phyloP scores from a whole-genome alignment of 2,329 filamentous ascomycete species.

The Allantophomopsis lycopodina region DNA sequence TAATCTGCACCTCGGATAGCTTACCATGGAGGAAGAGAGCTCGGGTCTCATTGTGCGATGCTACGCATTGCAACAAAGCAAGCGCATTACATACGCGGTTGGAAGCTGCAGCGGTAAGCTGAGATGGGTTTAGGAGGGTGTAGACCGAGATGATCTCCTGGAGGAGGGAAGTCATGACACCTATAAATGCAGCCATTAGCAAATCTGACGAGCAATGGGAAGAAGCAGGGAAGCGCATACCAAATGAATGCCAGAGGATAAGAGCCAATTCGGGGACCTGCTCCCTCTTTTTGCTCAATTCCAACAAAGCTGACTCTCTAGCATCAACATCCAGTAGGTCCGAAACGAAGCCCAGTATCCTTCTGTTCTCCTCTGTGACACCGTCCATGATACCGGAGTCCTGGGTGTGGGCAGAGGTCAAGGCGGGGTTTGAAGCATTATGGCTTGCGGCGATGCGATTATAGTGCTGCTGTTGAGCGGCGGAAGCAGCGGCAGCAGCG shows the following conservation, averaged over 20 bases:
- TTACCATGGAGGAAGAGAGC: constrained; percentile 86
- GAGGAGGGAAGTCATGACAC: constrained; percentile 93
- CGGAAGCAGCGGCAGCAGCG: constrained; percentile 15
- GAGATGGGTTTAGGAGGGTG: constrained; percentile 87
- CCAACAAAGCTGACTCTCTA: constrained; percentile 79
- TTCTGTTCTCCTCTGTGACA: constrained; percentile 79
- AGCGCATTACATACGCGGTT: constrained; percentile 97
- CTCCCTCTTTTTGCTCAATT: constrained; percentile 96
- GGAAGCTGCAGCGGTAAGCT: constrained; percentile 91
- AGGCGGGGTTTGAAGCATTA: constrained; percentile 24
- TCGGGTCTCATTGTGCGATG: constrained; percentile 91
- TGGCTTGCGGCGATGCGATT: constrained; percentile 58
- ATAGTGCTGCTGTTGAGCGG: constrained; percentile 42
- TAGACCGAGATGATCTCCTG: constrained; percentile 99
- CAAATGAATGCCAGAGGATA: constrained; percentile 97
- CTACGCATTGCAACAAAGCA: constrained; percentile 89
- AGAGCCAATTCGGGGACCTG: constrained; percentile 93
- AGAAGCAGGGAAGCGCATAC: constrained; percentile 35
- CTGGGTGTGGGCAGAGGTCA: constrained; percentile 32
- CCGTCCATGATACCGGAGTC: constrained; percentile 46
- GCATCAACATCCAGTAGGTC: constrained; percentile 80
- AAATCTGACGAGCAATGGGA: constrained; percentile 4
- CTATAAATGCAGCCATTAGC: constrained; percentile 28
- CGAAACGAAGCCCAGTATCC: constrained; percentile 86
- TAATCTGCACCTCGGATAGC: constrained; percentile 9